A percentile compares a stretch with the other conserved stretches of the same genome.
These are phyloP conservation scores for Aegilops sharonensis DNA, from an alignment of 176 grass and related monocot species.

Conservation along the genomic window DNA sequence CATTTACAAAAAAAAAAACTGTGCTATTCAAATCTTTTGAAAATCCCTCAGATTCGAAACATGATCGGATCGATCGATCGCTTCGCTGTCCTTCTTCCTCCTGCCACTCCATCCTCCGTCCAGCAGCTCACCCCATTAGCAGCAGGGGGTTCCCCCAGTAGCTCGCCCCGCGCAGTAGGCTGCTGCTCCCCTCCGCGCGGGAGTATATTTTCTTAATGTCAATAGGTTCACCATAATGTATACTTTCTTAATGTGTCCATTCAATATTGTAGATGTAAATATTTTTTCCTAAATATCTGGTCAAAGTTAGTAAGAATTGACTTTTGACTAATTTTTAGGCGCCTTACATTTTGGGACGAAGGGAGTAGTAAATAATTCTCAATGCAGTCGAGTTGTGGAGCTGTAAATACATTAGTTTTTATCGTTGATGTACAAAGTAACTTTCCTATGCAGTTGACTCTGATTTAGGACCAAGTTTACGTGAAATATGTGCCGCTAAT, in stretches of 20 bases:
- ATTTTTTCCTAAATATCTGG: no score
- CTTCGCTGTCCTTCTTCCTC: neutral
- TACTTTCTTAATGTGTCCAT: no score
- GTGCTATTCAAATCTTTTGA: neutral
- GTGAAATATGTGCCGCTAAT: no score
- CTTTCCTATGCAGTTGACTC: constrained; percentile 45
- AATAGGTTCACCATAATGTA: no score
- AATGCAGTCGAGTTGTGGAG: neutral
- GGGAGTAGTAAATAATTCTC: neutral
- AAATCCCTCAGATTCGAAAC: neutral
- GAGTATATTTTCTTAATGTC: no score
- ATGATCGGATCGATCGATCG: neutral
- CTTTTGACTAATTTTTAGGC: no score
- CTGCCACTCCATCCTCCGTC: neutral
- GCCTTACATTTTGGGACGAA: no score
- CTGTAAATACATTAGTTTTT: constrained; percentile 14
- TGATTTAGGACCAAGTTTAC: constrained; percentile 60
- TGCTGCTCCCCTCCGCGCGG: neutral
- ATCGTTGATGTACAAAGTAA: constrained; percentile 12
- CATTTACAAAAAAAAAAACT: neutral
- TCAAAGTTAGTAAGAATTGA: no score
- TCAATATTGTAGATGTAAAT: no score
- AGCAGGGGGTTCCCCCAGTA: no score
- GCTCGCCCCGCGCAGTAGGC: neutral
- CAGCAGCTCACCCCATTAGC: neutral